Evolutionary conservation across 495 filamentous ascomycete species (phyloP).

Genomic region (Physcia stellaris): DNA sequence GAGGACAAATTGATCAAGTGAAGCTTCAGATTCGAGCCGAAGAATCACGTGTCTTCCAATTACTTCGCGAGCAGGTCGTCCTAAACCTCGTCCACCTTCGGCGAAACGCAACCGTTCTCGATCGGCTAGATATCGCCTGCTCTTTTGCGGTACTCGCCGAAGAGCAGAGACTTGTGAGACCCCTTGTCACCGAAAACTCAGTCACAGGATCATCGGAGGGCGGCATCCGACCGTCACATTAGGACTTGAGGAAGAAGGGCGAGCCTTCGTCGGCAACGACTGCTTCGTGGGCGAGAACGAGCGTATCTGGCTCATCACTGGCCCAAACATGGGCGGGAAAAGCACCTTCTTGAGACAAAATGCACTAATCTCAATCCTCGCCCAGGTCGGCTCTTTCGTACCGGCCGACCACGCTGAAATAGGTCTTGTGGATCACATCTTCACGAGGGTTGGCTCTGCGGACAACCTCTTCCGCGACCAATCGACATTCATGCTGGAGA

Average conservation of each 20-base stretch:
- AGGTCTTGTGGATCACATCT: conserved; percentile 82
- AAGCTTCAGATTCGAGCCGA: conserved; percentile 66
- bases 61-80: conserved; percentile 62
- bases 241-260: conserved; percentile 64
- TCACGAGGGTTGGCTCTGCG: conserved; percentile 81
- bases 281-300: conserved; percentile 61
- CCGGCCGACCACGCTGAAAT: conserved; percentile 75
- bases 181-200: conserved; percentile 45
- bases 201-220: conserved; percentile 62
- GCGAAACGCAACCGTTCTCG: conserved; percentile 75
- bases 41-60: conserved; percentile 59
- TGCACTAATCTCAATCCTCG: conserved; percentile 82
- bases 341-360: conserved; percentile 91
- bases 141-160: conserved; percentile 66
- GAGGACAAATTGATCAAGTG: conserved; percentile 54
- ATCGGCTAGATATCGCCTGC: conserved; percentile 80
- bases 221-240: conserved; percentile 82
- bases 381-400: conserved; percentile 84
- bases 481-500: conserved; percentile 77
- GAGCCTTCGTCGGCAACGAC: conserved; percentile 76
- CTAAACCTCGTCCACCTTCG: conserved; percentile 67
- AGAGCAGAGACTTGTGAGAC: conserved; percentile 60
- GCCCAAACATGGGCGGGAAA: conserved; percentile 99
- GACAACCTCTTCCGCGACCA: conserved; percentile 87
- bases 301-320: conserved; percentile 77